Conservation (phyloP, 345 rosid species). For the Murraya paniculata region DNA sequence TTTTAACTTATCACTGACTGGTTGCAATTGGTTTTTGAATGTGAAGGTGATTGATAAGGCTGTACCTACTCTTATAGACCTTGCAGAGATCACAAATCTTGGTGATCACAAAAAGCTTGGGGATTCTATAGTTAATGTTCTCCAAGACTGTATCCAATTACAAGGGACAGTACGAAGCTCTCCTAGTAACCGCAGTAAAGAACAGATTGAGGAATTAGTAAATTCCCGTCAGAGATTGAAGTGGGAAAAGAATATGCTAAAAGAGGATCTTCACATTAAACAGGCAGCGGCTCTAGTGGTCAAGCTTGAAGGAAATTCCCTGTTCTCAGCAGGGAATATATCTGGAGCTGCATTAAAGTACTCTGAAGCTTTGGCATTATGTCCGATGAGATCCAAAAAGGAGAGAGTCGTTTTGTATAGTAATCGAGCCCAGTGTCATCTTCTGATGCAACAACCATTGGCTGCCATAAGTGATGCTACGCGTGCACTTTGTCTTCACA, state of each 20-base stretch:
- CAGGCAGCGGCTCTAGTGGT: slow-evolving; percentile 94
- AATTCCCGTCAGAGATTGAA: slow-evolving; percentile 71
- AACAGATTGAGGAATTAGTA: slow-evolving; percentile 68
- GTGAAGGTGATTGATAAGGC: slow-evolving; percentile 71
- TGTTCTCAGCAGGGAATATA: slow-evolving; percentile 91
- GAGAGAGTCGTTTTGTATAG: slow-evolving; percentile 96
- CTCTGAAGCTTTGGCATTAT: slow-evolving; percentile 84
- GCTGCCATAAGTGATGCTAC: slow-evolving; percentile 96
- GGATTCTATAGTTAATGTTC: slow-evolving; percentile 70
- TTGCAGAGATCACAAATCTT: slow-evolving; percentile 70
- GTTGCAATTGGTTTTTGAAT: neutral
- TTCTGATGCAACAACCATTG: slow-evolving; percentile 85
- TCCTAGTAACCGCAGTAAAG: slow-evolving; percentile 54
- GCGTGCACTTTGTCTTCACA: slow-evolving; percentile 80
- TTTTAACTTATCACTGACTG: neutral
- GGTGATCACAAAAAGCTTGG: slow-evolving; percentile 97
- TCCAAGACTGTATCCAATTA: slow-evolving; percentile 72
- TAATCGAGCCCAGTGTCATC: slow-evolving; percentile 95
- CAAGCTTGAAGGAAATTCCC: slow-evolving; percentile 97
- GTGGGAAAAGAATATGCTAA: slow-evolving; percentile 94
- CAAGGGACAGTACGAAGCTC: slow-evolving; percentile 50
- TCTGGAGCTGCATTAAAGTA: slow-evolving; percentile 85
- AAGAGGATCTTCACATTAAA: slow-evolving; percentile 96
- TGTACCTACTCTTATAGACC: slow-evolving; percentile 83
- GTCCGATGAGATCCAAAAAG: slow-evolving; percentile 93